These are phyloP conservation scores for Fusarium falciforme DNA, from an alignment of 2,329 filamentous ascomycete species.

Conservation along the genomic window DNA sequence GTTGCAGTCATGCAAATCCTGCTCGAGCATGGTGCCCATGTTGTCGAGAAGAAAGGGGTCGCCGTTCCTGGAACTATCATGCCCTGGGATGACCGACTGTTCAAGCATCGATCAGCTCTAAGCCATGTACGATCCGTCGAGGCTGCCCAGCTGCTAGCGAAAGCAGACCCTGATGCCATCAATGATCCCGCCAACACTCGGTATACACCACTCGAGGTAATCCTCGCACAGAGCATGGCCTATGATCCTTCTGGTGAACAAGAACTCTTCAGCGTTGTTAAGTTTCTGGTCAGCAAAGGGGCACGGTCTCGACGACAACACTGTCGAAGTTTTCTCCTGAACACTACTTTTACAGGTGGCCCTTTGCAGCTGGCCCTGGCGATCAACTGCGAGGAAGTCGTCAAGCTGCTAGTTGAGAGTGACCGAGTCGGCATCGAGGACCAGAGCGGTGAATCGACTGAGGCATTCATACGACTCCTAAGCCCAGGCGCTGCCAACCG, in stretches of 20 bases:
- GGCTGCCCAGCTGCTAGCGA: slow-evolving; percentile 2
- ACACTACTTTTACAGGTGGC: background rate
- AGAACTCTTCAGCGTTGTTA: background rate
- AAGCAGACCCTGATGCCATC: background rate
- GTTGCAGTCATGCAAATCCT: background rate
- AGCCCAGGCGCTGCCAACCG: background rate
- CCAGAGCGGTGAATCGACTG: background rate
- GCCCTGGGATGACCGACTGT: background rate
- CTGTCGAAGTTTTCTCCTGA: background rate
- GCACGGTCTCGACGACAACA: background rate
- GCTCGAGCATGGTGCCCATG: background rate
- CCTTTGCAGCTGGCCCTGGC: background rate
- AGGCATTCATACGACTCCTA: background rate
- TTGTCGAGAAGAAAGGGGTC: background rate
- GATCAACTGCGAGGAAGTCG: background rate
- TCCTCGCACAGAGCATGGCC: background rate
- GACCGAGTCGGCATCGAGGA: background rate
- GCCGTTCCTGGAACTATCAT: background rate
- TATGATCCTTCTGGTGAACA: background rate
- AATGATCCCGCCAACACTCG: background rate
- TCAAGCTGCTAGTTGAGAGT: background rate
- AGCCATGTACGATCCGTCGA: slow-evolving; percentile 2
- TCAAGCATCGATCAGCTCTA: background rate
- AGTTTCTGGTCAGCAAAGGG: background rate
- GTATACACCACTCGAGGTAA: slow-evolving; percentile 5